Evolutionary conservation across 2,329 filamentous ascomycete species (phyloP), one percentile per base, ranked within the genome.

Genomic region (Leptosphaerulina australis): DNA sequence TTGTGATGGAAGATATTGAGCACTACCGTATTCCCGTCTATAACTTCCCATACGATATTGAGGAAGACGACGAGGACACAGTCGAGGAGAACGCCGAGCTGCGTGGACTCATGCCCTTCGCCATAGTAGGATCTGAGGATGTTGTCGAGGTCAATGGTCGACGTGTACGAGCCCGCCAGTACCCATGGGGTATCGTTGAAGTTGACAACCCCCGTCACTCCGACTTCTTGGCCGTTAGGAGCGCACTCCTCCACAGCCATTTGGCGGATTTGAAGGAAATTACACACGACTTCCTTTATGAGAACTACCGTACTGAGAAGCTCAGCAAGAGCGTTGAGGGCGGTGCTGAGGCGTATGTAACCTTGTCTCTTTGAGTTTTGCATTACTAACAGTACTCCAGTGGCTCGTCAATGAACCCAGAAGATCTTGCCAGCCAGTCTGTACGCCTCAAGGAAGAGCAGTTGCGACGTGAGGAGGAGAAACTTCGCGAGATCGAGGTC

Each of bases 271-370:
- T 99, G 69, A 99, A 99, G 86, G 94, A 99, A 77, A 99, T 99
- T 73, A 99, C 94, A 43, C 94, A 99, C 77, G 94, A 99, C 77
- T 99, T 99, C 87, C 81, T 99, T 60, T 99, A 99, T 80, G 94
- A 99, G 77, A 99, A 99, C 81, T 99, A 99, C 84, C 91, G 94
- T 91, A 99, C 94, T 71, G 94, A 99, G 89, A 97, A 97, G 83
- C 89, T 99, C 68, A 96, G 90, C 82, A 99, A 97, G 90, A 97
- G 91, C 74, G 94, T 99, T 66, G 92, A 97, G 73, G 90, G 90
- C 75, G 89, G 90, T 78, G 83, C 86, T 77, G 84, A 86, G 84
- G 85, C 86, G 91, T 96, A 89, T 66, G 91, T 91, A 53, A 7
- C 17, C 35, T 12, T 5, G 7, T 7, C 5, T 5, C 12, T 14